Percentiles rank a stretch among this genome's conserved stretches.
Conservation (phyloP, 148 eudicot genomes). For the Drosera capensis region DNA sequence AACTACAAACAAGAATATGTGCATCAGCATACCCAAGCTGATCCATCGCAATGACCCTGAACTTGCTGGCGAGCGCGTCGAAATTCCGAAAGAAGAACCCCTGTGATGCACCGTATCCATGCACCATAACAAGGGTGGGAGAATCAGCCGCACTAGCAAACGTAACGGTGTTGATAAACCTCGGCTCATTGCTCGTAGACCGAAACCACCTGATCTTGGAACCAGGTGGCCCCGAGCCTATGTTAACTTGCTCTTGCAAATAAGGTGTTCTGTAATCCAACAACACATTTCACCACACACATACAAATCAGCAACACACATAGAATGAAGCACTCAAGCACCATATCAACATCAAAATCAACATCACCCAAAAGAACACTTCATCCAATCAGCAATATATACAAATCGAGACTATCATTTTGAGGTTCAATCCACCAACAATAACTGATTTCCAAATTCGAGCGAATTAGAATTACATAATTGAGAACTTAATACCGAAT, state of each 20-base stretch:
- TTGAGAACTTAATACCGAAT: too few species aligned
- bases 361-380: too few species aligned
- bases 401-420: too few species aligned
- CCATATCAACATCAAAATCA: not conserved
- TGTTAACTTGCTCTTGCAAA: slow-evolving; percentile 66
- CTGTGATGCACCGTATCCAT: slow-evolving; percentile 94
- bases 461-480: too few species aligned
- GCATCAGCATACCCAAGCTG: slow-evolving; percentile 63
- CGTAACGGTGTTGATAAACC: slow-evolving; percentile 83
- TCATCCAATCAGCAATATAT: too few species aligned
- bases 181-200: slow-evolving; percentile 63
- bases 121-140: slow-evolving; percentile 89
- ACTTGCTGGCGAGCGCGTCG: slow-evolving; percentile 64
- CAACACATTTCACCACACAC: slow-evolving; percentile 7
- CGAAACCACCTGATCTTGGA: slow-evolving; percentile 90
- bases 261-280: slow-evolving; percentile 46
- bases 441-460: too few species aligned
- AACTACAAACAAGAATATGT: not conserved
- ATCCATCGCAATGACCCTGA: slow-evolving; percentile 87
- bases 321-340: not conserved
- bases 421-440: too few species aligned
- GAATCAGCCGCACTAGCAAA: slow-evolving; percentile 54
- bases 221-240: slow-evolving; percentile 89
- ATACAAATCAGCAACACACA: not conserved
- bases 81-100: slow-evolving; percentile 97